These are phyloP conservation scores for Brassica napus DNA, from an alignment of 345 rosid species.

Conservation along the genomic window DNA sequence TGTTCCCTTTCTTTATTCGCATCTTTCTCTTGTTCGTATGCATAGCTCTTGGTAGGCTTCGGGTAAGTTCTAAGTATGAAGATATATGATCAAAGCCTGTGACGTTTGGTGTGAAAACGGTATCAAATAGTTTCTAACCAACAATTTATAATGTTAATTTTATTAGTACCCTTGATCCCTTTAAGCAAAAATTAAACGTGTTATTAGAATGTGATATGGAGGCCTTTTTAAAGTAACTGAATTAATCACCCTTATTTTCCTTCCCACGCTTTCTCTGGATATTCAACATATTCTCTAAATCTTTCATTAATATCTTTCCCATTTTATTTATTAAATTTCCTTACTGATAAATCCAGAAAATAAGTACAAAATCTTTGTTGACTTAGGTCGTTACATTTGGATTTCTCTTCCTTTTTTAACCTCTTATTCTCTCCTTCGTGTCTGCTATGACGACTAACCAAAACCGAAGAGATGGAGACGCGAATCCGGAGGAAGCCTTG, in stretches of 20 bases:
- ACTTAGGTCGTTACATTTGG: not conserved
- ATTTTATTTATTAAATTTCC: not conserved
- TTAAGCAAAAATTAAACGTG: not conserved
- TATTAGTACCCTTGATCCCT: not conserved
- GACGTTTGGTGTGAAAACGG: not conserved
- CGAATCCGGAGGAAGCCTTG: not conserved
- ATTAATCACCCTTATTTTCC: not conserved
- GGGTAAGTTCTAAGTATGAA: not conserved
- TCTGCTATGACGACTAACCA: not conserved
- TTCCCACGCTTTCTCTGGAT: not conserved
- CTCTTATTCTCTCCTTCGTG: not conserved
- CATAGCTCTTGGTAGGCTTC: not conserved
- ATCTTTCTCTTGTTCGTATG: not conserved
- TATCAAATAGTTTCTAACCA: not conserved
- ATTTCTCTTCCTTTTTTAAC: not conserved
- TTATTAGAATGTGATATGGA: not conserved
- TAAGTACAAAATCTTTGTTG: constrained; percentile 7
- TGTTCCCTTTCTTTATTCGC: not conserved
- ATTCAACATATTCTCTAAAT: not conserved
- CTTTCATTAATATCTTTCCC: not conserved
- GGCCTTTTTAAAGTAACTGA: not conserved
- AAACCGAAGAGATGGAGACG: not conserved
- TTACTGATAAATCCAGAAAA: not conserved
- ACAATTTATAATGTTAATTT: not conserved
- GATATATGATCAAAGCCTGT: not conserved